Base-by-base conservation (phyloP, 2,329 filamentous ascomycete genomes). In the Exophiala lecanii-corni region DNA sequence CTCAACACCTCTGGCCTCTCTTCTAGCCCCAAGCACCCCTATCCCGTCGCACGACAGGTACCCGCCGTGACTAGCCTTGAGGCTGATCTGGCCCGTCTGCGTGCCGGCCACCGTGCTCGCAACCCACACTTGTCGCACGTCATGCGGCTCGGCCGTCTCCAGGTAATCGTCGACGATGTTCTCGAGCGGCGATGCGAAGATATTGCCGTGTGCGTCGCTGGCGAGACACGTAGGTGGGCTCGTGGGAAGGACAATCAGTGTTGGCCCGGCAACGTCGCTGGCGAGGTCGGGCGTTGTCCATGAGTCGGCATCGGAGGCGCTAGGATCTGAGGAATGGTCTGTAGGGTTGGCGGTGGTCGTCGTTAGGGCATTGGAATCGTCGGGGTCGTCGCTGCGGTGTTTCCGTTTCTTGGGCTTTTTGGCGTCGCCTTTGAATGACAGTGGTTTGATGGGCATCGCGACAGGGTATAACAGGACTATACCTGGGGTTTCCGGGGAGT, bases 91-190 rank as follows among this genome's bases (percentile, higher is more conserved):
- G 6, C 53, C 47, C 51, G 94, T 86, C 12, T 6, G 7, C 1
- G 85, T 91, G 3, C 91, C 91, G 1, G 83, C 78, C 9, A 96
- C 82, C 54, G 77, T 78, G 56, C 85, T 94, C 47, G 86, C 88
- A 53, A 97, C 79, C 86, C 91, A 98, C 12, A 98, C 92, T 69
- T 96, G 89, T 48, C 91, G 75, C 47, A 97, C 89, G 63, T 97
- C 89, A 64, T 96, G 89, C 37, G 92, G 92, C 67, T 98, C 92
- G 6, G 91, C 88, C 4, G 81, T 95, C n/a, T 75, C 64, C 2
- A 86, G 78, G 60, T 94, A 84, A 18, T 74, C 81, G 44, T 96
- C 89, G 47, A 95, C 77, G 25, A 95, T 82, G 61, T 97, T 96
- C 70, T 94, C 88, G 37, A 98, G 70, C 10, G 75, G 70, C 55